phyloP scores from a whole-genome alignment of 306 rosid genomes.

The Medicago ruthenica region DNA sequence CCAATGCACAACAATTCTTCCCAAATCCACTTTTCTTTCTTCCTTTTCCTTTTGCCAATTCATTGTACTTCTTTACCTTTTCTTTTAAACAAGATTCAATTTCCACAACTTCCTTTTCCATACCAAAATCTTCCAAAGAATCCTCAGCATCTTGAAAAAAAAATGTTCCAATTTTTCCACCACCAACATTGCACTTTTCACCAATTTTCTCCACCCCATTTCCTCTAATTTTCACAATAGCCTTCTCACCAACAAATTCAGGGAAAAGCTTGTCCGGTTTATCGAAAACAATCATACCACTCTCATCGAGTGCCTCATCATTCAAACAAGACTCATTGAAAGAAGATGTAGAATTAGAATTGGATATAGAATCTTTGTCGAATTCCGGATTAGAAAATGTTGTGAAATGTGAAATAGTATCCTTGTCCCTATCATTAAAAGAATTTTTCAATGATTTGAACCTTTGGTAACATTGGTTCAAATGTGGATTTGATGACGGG shows the following conservation, averaged over 20 bases:
- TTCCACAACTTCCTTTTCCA: conserved; percentile 29
- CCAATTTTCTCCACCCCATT: conserved; percentile 8
- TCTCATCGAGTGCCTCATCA: conserved; percentile 34
- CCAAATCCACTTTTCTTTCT: conserved; percentile 1
- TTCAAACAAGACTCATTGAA: conserved; percentile 50
- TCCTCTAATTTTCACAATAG: conserved; percentile 35
- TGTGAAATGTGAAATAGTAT: background rate
- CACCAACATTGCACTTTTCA: background rate
- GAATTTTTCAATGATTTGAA: conserved; percentile 33
- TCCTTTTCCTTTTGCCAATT: background rate
- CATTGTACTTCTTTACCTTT: conserved; percentile 10
- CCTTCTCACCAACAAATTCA: conserved; percentile 26
- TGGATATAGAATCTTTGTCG: conserved; percentile 17
- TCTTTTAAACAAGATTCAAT: conserved; percentile 27
- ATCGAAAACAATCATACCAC: conserved; percentile 24
- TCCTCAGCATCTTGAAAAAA: conserved; percentile 42
- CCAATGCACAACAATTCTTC: conserved; percentile 47
- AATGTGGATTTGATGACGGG: conserved; percentile 43
- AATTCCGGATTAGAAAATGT: background rate
- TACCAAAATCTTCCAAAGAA: conserved; percentile 2
- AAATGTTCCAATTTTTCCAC: conserved; percentile 6
- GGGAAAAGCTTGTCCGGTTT: conserved; percentile 24
- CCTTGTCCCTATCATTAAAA: conserved; percentile 38
- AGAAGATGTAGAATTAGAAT: conserved; percentile 48
- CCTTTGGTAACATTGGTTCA: conserved; percentile 36